These are phyloP conservation scores for Trichocomaceae sp. DNA, from an alignment of 2,329 filamentous ascomycete genomes.

Conservation along the genomic window DNA sequence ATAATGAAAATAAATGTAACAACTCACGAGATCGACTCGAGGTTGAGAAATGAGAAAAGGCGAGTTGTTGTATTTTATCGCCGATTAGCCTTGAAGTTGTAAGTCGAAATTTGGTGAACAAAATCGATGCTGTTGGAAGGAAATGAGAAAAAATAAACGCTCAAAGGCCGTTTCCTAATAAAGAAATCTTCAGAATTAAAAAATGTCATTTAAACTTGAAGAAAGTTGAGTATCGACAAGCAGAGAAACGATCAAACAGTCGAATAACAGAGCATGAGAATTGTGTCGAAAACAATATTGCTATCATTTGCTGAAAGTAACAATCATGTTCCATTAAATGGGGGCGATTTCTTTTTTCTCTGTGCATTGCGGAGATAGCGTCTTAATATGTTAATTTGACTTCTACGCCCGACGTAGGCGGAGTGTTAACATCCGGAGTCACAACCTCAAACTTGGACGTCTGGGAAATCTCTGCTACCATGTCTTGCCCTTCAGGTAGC, in stretches of 20 bases:
- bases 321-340: not conserved
- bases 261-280: slow-evolving; percentile 11
- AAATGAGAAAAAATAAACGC: not conserved
- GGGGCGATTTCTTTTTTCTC: slow-evolving; percentile 26
- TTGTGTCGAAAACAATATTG: not conserved
- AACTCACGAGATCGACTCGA: not conserved
- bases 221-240: slow-evolving; percentile 14
- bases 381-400: slow-evolving; percentile 48
- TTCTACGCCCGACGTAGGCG: slow-evolving; percentile 33
- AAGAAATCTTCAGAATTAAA: not conserved
- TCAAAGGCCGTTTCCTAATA: not conserved
- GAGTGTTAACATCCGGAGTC: slow-evolving; percentile 17
- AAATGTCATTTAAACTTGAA: not conserved
- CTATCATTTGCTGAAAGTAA: not conserved
- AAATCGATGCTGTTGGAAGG: not conserved
- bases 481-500: slow-evolving; percentile 84
- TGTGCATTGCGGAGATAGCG: slow-evolving; percentile 21
- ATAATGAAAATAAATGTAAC: not conserved
- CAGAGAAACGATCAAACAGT: slow-evolving; percentile 15
- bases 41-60: not conserved
- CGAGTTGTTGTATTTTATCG: not conserved
- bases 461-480: slow-evolving; percentile 66
- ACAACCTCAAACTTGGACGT: slow-evolving; percentile 37
- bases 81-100: not conserved
- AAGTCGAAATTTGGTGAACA: not conserved